phyloP scores from a whole-genome alignment of 345 rosid genomes.

The Rhizophora apiculata region DNA sequence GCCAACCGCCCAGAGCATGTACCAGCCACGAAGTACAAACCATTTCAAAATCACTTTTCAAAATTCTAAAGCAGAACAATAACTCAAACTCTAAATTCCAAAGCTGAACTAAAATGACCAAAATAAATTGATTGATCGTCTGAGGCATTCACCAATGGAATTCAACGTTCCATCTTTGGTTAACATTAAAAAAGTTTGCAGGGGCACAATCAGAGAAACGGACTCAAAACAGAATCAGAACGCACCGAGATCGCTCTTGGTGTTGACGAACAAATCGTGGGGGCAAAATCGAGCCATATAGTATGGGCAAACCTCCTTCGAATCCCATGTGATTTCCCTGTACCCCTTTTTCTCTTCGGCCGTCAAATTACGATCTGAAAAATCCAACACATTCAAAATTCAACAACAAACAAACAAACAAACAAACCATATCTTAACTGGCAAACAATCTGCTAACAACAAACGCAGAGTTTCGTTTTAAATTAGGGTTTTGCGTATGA shows the following conservation, averaged over 20 bases:
- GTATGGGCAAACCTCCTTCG: slow-evolving; percentile 82
- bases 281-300: slow-evolving; percentile 97
- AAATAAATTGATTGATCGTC: too few species aligned
- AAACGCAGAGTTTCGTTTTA: too few species aligned
- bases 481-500: neutral
- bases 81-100: too few species aligned
- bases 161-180: too few species aligned
- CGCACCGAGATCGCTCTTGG: slow-evolving; percentile 91
- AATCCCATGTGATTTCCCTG: slow-evolving; percentile 90
- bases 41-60: too few species aligned
- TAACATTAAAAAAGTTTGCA: too few species aligned
- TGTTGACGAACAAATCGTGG: slow-evolving; percentile 94
- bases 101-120: too few species aligned
- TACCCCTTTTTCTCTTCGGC: slow-evolving; percentile 79
- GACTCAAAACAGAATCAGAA: neutral
- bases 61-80: too few species aligned
- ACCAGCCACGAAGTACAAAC: too few species aligned
- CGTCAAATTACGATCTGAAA: slow-evolving; percentile 74
- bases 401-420: neutral
- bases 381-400: neutral
- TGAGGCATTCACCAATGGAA: too few species aligned
- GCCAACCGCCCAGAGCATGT: too few species aligned
- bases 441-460: neutral
- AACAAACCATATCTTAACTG: too few species aligned
- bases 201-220: neutral